Evolutionary conservation across 176 grass and related monocot species (phyloP).

Genomic region (Themeda triandra): DNA sequence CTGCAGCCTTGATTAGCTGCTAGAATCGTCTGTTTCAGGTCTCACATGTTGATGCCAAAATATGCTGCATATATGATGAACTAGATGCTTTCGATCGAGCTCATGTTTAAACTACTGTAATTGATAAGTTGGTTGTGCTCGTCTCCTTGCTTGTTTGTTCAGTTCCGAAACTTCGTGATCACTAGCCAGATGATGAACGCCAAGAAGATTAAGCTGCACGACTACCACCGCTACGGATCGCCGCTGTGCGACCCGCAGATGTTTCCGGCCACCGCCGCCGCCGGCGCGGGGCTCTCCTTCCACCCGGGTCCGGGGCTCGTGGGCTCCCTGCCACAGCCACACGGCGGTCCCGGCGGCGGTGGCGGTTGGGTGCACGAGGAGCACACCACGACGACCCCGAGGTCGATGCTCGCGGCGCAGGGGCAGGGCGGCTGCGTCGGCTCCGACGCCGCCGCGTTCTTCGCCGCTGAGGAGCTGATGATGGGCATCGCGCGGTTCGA

Average conservation of each 20-base stretch:
- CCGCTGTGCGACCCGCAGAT: conserved; percentile 39
- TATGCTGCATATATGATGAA: background rate
- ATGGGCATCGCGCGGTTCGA: conserved; percentile 26
- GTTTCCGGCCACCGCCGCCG: background rate
- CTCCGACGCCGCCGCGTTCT: conserved; percentile 46
- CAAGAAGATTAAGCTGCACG: conserved; percentile 52
- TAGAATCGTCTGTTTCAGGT: background rate
- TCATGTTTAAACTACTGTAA: background rate
- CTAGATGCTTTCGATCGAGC: background rate
- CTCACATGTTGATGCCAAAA: conserved; percentile 6
- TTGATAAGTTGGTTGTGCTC: background rate
- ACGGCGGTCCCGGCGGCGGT: background rate
- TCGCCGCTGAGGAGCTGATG: conserved; percentile 43
- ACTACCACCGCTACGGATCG: conserved; percentile 30
- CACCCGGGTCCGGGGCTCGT: background rate
- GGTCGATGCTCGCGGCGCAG: background rate
- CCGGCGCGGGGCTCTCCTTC: background rate
- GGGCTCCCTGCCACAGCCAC: conserved; percentile 14
- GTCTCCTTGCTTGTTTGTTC: background rate
- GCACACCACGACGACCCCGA: conserved; percentile 4
- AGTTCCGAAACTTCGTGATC: background rate
- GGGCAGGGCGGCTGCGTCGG: conserved; percentile 23
- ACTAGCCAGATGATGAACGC: conserved; percentile 50
- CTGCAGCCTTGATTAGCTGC: background rate
- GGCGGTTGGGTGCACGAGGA: conserved; percentile 9